Evolutionary conservation across 2,329 filamentous ascomycete species (phyloP).

Genomic region (Xylariaceae sp.): DNA sequence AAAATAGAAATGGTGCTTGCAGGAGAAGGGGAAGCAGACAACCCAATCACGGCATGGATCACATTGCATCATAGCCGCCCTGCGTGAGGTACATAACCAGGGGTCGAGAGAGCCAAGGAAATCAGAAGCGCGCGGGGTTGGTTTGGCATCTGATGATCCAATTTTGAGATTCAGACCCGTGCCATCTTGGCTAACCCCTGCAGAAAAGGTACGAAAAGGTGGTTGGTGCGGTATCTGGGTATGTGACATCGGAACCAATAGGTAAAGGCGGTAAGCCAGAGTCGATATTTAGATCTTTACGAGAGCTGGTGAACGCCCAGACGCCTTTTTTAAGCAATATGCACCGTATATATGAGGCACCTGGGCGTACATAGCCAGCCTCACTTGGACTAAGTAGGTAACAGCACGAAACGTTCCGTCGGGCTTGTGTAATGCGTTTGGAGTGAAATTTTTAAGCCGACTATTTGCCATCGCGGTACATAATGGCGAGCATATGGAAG

Average conservation of each 20-base stretch:
- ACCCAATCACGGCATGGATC: slow-evolving; percentile 33
- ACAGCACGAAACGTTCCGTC: no score
- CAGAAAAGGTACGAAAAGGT: not conserved
- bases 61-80: slow-evolving; percentile 33
- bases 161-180: slow-evolving; percentile 18
- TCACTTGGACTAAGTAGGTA: no score
- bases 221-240: slow-evolving; percentile 10
- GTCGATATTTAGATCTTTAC: no score
- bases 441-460: no score
- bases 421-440: no score
- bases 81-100: slow-evolving; percentile 20
- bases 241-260: slow-evolving; percentile 8
- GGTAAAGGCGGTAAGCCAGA: not conserved
- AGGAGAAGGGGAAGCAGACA: slow-evolving; percentile 16
- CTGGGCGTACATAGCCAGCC: no score
- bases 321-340: no score
- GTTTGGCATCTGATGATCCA: slow-evolving; percentile 5
- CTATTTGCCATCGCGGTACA: no score
- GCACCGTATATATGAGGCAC: no score
- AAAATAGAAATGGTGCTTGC: slow-evolving; percentile 32
- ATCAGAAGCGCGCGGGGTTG: slow-evolving; percentile 26
- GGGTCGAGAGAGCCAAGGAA: slow-evolving; percentile 15
- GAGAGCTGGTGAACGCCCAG: no score
- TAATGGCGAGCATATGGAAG: no score
- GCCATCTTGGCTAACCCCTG: slow-evolving; percentile 1